Conservation (phyloP, 23 red algal species). For the Pyropia haitanensis region DNA sequence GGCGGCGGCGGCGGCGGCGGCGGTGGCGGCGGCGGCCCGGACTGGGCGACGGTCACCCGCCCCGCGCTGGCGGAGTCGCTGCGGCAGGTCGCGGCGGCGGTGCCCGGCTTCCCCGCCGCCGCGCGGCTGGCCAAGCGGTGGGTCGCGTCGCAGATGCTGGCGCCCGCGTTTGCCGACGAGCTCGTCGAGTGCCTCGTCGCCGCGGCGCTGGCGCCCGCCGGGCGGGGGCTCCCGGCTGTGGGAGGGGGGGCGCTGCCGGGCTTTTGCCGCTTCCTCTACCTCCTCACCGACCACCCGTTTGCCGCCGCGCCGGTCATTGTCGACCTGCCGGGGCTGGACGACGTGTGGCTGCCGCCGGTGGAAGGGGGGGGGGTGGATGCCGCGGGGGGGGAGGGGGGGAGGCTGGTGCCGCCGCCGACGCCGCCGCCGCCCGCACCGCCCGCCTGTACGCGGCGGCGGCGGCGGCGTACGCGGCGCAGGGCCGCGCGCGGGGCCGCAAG, state of each 20-base stretch:
- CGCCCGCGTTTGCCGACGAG: constrained; percentile 44
- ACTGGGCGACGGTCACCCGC: constrained; percentile 31
- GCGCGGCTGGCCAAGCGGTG: constrained; percentile 58
- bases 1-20: too few relatives aligned
- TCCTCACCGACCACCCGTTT: constrained; percentile 58
- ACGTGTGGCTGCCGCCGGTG: constrained; percentile 15
- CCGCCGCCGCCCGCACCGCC: constrained; percentile 2
- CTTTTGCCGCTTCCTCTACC: constrained; percentile 59
- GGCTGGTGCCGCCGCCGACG: constrained; percentile 1
- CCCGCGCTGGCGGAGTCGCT: constrained; percentile 37
- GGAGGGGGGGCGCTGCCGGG: constrained; percentile 6
- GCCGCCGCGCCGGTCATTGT: constrained; percentile 43
- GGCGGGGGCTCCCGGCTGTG: constrained; percentile 9
- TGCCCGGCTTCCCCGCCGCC: constrained; percentile 15
- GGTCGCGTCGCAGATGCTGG: constrained; percentile 58
- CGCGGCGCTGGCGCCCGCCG: constrained; percentile 6
- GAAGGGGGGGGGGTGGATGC: background rate
- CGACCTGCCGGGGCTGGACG: constrained; percentile 3
- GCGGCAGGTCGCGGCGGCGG: constrained; percentile 6
- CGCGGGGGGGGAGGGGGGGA: background rate
- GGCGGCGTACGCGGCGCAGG: constrained; percentile 7
- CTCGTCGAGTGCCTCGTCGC: constrained; percentile 66
- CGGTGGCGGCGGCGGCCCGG: constrained; percentile 7
- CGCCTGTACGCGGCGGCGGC: background rate
- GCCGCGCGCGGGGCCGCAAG: constrained; percentile 4